Base-by-base conservation (phyloP, 495 filamentous ascomycete species). In the Talaromyces stipitatus region DNA sequence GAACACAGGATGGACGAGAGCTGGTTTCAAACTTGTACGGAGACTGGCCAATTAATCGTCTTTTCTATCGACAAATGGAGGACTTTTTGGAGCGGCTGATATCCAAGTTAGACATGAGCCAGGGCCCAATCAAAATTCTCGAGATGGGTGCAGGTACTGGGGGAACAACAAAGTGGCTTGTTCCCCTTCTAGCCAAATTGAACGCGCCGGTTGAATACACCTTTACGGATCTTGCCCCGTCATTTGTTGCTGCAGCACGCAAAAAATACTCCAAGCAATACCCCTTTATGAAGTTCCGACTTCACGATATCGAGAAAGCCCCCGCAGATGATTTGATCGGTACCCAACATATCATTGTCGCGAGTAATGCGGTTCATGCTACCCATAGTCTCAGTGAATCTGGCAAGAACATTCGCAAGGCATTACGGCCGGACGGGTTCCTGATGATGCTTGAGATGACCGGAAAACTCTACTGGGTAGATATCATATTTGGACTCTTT, bases 11-110 rank as follows among this genome's bases (percentile, higher is more conserved):
- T 57, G 77, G 76, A 7, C 70, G 76, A 24, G 62, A 76, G 27
- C 67, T 81, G 1, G 72, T 77, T 2, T 64, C 69, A 0, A 71
- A 64, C 26, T 58, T 80, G 43, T 82, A 82, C 33, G 68, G 69
- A 5, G 69, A 80, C 10, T 70, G 60, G 24, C 67, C 68, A 1
- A 56, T 79, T 22, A 79, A 79, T 55, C 58, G 64, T 4, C 18
- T 75, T 4, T 61, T 62, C 3, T 70, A 73, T 60, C 67, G 65
- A 32, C 72, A 77, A 36, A 79, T 81, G 71, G 56, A 65, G 30
- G 72, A 78, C 55, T 71, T 79, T 53, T 60, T 80, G 30, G 58
- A 57, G n/a, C 63, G 66, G 16, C 57, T 77, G 7, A 59, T 62
- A 8, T 57, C 12, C 61, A 65, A 20, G 58, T 76, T 8, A 41